These are phyloP conservation scores for Thalassia testudinum DNA, from an alignment of 116 monocot genomes.

Conservation along the genomic window DNA sequence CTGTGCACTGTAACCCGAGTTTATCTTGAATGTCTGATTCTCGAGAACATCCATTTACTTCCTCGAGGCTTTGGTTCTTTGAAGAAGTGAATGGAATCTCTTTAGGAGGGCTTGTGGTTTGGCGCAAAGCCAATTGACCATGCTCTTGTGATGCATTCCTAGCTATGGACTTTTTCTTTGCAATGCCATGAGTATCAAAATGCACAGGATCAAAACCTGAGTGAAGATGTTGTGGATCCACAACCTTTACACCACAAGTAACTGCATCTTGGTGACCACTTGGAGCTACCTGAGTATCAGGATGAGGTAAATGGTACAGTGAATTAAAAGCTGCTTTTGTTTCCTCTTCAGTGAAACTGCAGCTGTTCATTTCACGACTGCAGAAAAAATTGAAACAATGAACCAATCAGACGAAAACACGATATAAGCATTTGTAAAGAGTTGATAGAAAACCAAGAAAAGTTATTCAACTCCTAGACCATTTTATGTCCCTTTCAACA, in stretches of 20 bases:
- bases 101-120: constrained; percentile 12
- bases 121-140: constrained; percentile 10
- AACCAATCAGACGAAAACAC: no score
- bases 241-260: constrained; percentile 11
- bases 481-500: no score
- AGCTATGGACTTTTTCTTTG: constrained; percentile 37
- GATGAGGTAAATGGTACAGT: constrained; percentile 30
- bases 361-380: constrained; percentile 87
- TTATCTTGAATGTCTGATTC: constrained; percentile 19
- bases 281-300: constrained; percentile 19
- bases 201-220: constrained; percentile 11
- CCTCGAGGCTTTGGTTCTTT: constrained; percentile 24
- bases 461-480: no score
- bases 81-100: constrained; percentile 21
- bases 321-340: constrained; percentile 64
- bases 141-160: constrained; percentile 17
- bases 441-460: no score
- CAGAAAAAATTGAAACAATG: background rate
- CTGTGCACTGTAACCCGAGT: constrained; percentile 12
- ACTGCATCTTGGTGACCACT: constrained; percentile 20
- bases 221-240: constrained; percentile 7
- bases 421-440: no score
- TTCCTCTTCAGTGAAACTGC: constrained; percentile 67
- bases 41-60: constrained; percentile 13
- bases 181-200: constrained; percentile 4